Conservation (phyloP, 306 rosid species). For the Begonia masoniana region DNA sequence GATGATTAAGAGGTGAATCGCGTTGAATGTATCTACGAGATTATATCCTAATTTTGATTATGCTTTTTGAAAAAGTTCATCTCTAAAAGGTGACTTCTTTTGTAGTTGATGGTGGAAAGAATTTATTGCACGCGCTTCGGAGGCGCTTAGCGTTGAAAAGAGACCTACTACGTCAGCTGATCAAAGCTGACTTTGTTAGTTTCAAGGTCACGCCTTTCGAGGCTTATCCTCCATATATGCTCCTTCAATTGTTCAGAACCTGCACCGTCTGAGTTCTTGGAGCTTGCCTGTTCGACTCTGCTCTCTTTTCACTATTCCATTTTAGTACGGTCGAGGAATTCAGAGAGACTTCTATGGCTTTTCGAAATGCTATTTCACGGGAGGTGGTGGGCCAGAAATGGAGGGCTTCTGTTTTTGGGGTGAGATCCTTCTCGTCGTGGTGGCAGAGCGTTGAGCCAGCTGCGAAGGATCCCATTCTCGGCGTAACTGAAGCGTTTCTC, state of each 20-base stretch:
- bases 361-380: constrained; percentile 18
- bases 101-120: background rate
- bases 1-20: constrained; percentile 4
- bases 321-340: background rate
- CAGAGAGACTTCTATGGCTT: constrained; percentile 29
- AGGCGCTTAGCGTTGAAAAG: background rate
- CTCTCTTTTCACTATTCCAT: background rate
- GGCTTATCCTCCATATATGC: background rate
- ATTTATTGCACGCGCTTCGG: background rate
- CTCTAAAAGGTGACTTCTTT: too few relatives aligned
- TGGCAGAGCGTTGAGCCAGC: constrained; percentile 71
- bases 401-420: constrained; percentile 26
- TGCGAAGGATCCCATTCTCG: constrained; percentile 94
- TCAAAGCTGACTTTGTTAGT: background rate
- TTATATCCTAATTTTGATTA: too few relatives aligned
- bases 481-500: constrained; percentile 92
- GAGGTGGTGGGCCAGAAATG: constrained; percentile 15
- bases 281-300: background rate
- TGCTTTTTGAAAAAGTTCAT: too few relatives aligned
- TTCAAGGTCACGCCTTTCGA: constrained; percentile 3
- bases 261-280: too few relatives aligned
- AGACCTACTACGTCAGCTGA: background rate
- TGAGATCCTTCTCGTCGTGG: constrained; percentile 64
- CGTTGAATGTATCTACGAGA: too few relatives aligned
- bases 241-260: background rate